Base-by-base conservation (phyloP, 164 flowering plant genomes). In the Umbellularia californica region DNA sequence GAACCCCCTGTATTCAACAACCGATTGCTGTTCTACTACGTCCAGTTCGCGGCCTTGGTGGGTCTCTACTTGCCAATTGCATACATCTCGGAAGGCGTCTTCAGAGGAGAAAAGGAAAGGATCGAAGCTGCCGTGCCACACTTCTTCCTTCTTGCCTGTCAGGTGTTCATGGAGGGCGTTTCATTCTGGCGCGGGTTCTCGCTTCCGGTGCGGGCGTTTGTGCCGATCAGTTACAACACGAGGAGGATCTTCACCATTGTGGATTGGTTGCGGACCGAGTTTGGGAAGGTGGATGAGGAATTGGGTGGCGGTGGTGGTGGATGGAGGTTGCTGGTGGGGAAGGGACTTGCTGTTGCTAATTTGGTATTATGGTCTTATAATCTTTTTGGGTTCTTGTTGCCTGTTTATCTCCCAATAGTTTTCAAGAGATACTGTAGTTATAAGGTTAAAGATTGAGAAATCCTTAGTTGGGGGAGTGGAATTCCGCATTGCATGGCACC, bases 361-460 rank as follows among this genome's bases (percentile, higher is more conserved):
- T 50, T 89, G 84, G 88, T 50, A 51, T 81, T 89, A 25, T 92
- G 97, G 97, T 72, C 86, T 69, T 92, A 85, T 78, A 92, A 92
- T 83, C 75, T 92, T 67, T 89, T 90, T 82, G 92, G 94, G 41
- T 87, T 90, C 70, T 84, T 92, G 86, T 69, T 92, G 82, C 97
- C 95, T 58, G 81, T 90, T 74, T 92, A 87, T 81, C 83, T 92
- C 47, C 97, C 94, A 0, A 87, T 75, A 69, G 92, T 88, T 66
- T 87, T 92, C 52, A 85, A 83, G 84, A 77, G 60, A 30, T 87
- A 90, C 65, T 89, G 85, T 64, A 73, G 51, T 0, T 14, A 24
- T 47, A 87, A 82, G 70, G 70, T 55, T 0, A 84, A 85, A 72
- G 84, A 74, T 33, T 67, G 70, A 67, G 15, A 64, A 41, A 30